Conservation (phyloP, 208 protist genomes). For the Strigomonas culicis region DNA sequence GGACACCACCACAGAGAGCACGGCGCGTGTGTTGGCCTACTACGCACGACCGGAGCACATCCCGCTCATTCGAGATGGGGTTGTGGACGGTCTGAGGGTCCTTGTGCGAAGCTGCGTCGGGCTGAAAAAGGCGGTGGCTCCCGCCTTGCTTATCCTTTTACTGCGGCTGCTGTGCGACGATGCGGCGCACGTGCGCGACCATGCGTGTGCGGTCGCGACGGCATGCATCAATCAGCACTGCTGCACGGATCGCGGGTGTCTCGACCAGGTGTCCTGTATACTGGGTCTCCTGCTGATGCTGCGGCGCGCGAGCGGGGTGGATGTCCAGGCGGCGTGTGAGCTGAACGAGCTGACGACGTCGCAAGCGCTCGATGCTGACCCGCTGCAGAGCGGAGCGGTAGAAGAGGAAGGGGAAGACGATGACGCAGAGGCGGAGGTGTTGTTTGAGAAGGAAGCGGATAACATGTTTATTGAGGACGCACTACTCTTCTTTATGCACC, state of each 20-base stretch:
- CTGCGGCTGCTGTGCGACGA: slow-evolving; percentile 78
- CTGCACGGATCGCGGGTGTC: neutral
- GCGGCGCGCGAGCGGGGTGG: neutral
- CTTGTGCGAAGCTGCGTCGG: neutral
- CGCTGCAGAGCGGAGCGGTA: slow-evolving; percentile 3
- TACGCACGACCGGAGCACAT: slow-evolving; percentile 49
- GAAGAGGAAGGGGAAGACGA: slow-evolving; percentile 14
- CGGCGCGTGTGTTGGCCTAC: slow-evolving; percentile 33
- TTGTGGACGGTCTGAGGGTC: slow-evolving; percentile 39
- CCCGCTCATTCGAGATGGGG: slow-evolving; percentile 45
- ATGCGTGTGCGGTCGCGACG: slow-evolving; percentile 27
- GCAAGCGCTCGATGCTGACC: slow-evolving; percentile 4
- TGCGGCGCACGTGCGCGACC: slow-evolving; percentile 50
- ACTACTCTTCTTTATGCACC: slow-evolving; percentile 20
- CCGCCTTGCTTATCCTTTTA: slow-evolving; percentile 20
- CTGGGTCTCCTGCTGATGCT: slow-evolving; percentile 40
- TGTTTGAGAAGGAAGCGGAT: slow-evolving; percentile 83
- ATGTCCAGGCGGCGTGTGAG: no score
- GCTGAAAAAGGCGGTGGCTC: neutral
- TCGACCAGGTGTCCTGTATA: slow-evolving; percentile 61
- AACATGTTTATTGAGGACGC: slow-evolving; percentile 83
- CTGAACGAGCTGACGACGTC: no score
- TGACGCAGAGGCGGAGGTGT: slow-evolving; percentile 37
- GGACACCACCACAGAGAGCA: neutral
- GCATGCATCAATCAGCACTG: slow-evolving; percentile 1